These are phyloP conservation scores for Candida vaughaniae DNA, from an alignment of 805 yeast genomes.

Conservation along the genomic window DNA sequence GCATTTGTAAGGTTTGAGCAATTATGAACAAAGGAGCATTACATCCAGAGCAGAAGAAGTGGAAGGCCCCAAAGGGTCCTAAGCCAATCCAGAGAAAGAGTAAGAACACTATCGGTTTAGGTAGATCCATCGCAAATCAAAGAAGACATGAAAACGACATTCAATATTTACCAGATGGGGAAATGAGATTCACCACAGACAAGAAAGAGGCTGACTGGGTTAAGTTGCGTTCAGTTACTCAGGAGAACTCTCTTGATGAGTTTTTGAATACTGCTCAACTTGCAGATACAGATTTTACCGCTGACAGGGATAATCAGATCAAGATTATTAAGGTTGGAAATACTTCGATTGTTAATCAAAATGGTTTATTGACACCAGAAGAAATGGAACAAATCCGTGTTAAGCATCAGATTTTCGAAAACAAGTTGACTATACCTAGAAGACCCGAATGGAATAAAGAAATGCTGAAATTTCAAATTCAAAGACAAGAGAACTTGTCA, in stretches of 20 bases:
- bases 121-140: conserved; percentile 76
- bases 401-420: conserved; percentile 65
- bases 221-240: conserved; percentile 88
- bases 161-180: conserved; percentile 79
- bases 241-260: conserved; percentile 91
- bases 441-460: conserved; percentile 81
- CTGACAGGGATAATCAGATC: conserved; percentile 80
- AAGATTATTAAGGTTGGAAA: conserved; percentile 76
- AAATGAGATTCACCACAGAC: conserved; percentile 83
- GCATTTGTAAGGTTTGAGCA: too few species aligned
- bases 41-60: conserved; percentile 58
- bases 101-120: conserved; percentile 81
- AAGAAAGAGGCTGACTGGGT: conserved; percentile 87
- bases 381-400: conserved; percentile 61
- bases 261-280: conserved; percentile 92
- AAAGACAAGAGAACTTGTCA: conserved; percentile 83
- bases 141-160: conserved; percentile 68
- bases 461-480: conserved; percentile 74
- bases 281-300: conserved; percentile 94
- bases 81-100: conserved; percentile 83
- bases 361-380: conserved; percentile 57
- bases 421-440: conserved; percentile 82
- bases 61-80: conserved; percentile 91
- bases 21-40: conserved; percentile 41
- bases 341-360: conserved; percentile 39